Evolutionary conservation across 1,284 basidiomycete genomes (phyloP).

Genomic region (Cryptococcus jaspeensis): DNA sequence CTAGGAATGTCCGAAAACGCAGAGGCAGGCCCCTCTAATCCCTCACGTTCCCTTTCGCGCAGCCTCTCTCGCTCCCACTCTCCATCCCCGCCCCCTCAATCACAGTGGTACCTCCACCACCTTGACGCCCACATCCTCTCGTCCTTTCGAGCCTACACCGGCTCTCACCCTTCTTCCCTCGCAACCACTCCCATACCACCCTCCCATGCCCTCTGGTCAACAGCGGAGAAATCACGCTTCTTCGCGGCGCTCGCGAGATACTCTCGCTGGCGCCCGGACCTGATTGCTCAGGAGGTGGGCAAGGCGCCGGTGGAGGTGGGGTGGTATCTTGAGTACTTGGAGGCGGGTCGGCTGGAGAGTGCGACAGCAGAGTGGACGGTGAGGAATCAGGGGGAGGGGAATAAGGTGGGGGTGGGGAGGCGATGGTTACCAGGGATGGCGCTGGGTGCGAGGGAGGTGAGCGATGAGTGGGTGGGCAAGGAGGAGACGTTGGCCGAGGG

Average conservation of each 20-base stretch:
- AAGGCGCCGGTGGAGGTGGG: slow-evolving; percentile 64
- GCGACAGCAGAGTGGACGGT: slow-evolving; percentile 23
- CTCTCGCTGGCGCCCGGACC: slow-evolving; percentile 68
- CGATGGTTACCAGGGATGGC: slow-evolving; percentile 12
- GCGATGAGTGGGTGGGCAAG: slow-evolving; percentile 59
- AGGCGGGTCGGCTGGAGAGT: slow-evolving; percentile 25
- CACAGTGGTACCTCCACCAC: slow-evolving; percentile 15
- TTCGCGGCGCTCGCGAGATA: slow-evolving; percentile 64
- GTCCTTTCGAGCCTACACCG: slow-evolving; percentile 6
- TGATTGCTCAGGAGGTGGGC: slow-evolving; percentile 66
- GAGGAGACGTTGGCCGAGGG: slow-evolving; percentile 61
- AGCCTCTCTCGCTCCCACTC: too few relatives aligned
- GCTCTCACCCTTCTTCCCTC: not conserved
- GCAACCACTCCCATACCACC: slow-evolving; percentile 22
- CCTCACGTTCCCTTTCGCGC: too few relatives aligned
- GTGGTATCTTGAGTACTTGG: slow-evolving; percentile 60
- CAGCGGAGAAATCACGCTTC: slow-evolving; percentile 65
- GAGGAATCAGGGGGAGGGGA: slow-evolving; percentile 24
- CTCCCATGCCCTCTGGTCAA: slow-evolving; percentile 62
- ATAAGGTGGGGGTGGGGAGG: slow-evolving; percentile 16
- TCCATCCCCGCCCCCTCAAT: too few relatives aligned
- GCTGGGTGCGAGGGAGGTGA: slow-evolving; percentile 57
- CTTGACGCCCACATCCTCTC: slow-evolving; percentile 14
- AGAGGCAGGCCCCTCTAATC: too few relatives aligned
- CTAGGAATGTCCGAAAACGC: too few relatives aligned